A percentile compares a stretch with the other conserved stretches of the same genome.
These are phyloP conservation scores for Russula brevipes DNA, from an alignment of 768 basidiomycete species.

Conservation along the genomic window DNA sequence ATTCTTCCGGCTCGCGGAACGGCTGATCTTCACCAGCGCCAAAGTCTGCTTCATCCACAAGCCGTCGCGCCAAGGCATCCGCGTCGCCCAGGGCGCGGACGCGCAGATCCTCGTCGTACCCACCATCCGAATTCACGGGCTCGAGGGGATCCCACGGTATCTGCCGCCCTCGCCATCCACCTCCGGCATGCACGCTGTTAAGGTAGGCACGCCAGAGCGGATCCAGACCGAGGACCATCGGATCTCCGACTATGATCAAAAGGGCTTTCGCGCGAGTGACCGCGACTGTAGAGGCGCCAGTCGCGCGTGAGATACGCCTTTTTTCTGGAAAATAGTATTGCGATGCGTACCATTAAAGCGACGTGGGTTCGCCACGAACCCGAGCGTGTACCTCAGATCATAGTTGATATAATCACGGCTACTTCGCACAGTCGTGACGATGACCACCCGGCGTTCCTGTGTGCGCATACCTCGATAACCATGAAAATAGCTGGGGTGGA, in stretches of 20 bases:
- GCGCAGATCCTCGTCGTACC: constrained; percentile 8
- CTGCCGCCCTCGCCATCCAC: constrained; percentile 50
- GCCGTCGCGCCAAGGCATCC: constrained; percentile 4
- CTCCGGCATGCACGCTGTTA: constrained; percentile 49
- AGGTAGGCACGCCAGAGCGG: constrained; percentile 59
- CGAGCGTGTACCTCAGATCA: constrained; percentile 29
- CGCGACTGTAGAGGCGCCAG: constrained; percentile 39
- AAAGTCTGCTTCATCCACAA: neutral
- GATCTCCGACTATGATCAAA: constrained; percentile 56
- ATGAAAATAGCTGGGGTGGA: constrained; percentile 28
- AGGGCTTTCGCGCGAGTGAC: constrained; percentile 58
- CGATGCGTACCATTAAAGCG: constrained; percentile 30
- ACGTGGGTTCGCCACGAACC: constrained; percentile 31
- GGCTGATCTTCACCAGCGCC: constrained; percentile 2
- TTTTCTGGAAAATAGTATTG: neutral
- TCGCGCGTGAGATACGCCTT: neutral
- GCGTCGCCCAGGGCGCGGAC: neutral
- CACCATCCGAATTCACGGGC: constrained; percentile 1
- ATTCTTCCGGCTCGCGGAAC: constrained; percentile 5
- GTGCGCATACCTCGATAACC: neutral
- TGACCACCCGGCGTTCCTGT: constrained; percentile 40
- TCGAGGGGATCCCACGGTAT: constrained; percentile 46
- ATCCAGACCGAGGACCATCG: constrained; percentile 53
- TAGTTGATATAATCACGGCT: constrained; percentile 26
- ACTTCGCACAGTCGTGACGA: constrained; percentile 39